Conservation (phyloP, 2,329 filamentous ascomycete species). For the Pyrenochaeta sp. region DNA sequence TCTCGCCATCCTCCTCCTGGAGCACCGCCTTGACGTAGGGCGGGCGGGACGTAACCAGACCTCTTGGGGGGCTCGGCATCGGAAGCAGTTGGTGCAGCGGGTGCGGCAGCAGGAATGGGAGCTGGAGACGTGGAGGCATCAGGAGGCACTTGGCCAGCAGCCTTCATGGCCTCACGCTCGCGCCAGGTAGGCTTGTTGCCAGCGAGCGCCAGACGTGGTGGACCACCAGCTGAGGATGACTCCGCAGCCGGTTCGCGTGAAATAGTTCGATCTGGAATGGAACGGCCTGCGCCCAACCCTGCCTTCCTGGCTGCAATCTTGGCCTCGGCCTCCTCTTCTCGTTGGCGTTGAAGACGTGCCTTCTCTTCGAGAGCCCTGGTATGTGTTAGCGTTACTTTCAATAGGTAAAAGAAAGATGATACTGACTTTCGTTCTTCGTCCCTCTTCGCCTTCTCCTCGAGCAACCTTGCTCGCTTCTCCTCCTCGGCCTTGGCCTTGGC, state of each 20-base stretch:
- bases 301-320: conserved; percentile 70
- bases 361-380: conserved; percentile 68
- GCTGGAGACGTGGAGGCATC: conserved; percentile 47
- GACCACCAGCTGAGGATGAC: conserved; percentile 56
- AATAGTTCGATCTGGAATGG: conserved; percentile 29
- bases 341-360: conserved; percentile 74
- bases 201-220: conserved; percentile 69
- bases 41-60: conserved; percentile 57
- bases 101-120: conserved; percentile 32
- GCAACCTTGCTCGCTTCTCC: conserved; percentile 76
- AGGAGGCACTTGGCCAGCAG: conserved; percentile 38
- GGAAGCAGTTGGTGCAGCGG: conserved; percentile 43
- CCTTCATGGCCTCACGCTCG: conserved; percentile 70
- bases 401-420: conserved; percentile 7
- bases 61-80: conserved; percentile 48
- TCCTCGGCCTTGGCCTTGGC: conserved; percentile 83
- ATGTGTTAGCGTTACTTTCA: conserved; percentile 45
- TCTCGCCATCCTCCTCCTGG: conserved; percentile 48
- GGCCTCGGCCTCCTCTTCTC: conserved; percentile 88
- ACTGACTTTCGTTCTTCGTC: conserved; percentile 68
- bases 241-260: conserved; percentile 48
- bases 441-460: conserved; percentile 72
- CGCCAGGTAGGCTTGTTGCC: conserved; percentile 75
- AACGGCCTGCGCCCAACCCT: conserved; percentile 47
- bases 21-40: conserved; percentile 49